Evolutionary conservation across 805 yeast species (phyloP).

Genomic region (Metschnikowia gruessii): DNA sequence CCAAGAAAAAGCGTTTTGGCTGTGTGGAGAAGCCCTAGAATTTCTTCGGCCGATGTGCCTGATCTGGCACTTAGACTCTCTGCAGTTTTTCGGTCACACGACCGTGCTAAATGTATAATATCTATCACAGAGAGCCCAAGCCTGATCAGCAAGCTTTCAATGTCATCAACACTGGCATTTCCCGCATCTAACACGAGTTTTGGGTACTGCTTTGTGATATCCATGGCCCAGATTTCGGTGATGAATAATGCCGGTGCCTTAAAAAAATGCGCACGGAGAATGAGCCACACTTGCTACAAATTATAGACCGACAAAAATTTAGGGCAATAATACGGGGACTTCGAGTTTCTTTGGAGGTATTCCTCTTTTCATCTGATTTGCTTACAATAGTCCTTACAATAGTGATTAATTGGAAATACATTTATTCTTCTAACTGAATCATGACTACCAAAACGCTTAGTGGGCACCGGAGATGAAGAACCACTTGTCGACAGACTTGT

Average conservation of each 20-base stretch:
- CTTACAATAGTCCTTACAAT: too few relatives aligned
- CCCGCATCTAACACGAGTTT: not conserved
- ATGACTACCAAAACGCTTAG: constrained; percentile 19
- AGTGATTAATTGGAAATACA: not conserved
- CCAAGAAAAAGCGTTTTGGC: not conserved
- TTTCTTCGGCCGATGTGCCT: constrained; percentile 5
- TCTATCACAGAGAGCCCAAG: constrained; percentile 10
- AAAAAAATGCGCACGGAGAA: not conserved
- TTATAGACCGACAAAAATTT: not conserved
- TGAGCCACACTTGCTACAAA: constrained; percentile 1
- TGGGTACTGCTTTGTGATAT: constrained; percentile 9
- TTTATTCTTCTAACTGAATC: not conserved
- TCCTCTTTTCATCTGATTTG: not conserved
- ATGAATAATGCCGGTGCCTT: not conserved
- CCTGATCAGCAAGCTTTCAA: constrained; percentile 3
- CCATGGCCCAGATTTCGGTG: constrained; percentile 1
- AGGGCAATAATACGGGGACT: too few relatives aligned
- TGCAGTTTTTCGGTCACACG: constrained; percentile 1
- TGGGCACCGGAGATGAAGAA: constrained; percentile 89
- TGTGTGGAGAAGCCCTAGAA: constrained; percentile 1
- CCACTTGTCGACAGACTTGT: constrained; percentile 97
- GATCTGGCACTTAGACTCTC: constrained; percentile 7
- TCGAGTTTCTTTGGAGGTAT: too few relatives aligned
- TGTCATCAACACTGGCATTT: constrained; percentile 1
- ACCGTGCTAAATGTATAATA: constrained; percentile 1